These are phyloP conservation scores for Mortierella sp. DNA, from an alignment of 371 early-diverging fungal species.

Conservation along the genomic window DNA sequence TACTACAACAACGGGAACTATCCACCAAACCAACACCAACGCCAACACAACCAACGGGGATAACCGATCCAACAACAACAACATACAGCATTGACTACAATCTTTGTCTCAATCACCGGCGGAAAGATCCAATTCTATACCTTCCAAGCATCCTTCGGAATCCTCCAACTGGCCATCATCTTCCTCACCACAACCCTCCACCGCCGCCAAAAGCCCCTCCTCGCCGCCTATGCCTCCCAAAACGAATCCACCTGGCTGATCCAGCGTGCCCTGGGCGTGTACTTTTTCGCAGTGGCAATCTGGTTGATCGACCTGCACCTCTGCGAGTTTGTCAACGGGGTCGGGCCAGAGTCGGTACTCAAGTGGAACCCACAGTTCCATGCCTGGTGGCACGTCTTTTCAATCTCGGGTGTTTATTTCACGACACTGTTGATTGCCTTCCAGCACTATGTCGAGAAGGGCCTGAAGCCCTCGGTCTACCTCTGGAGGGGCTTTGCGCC, in stretches of 20 bases:
- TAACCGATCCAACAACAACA: not conserved
- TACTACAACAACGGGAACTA: not conserved
- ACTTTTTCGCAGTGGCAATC: conserved; percentile 40
- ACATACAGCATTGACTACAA: conserved; percentile 30
- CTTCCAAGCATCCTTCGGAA: conserved; percentile 52
- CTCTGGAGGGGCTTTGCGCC: conserved; percentile 49
- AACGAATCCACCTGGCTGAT: conserved; percentile 43
- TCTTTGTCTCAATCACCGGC: conserved; percentile 44
- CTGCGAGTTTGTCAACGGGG: conserved; percentile 53
- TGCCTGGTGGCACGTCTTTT: conserved; percentile 56
- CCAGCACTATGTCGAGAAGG: conserved; percentile 51
- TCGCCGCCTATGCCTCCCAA: conserved; percentile 1
- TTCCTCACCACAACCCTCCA: conserved; percentile 36
- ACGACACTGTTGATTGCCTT: conserved; percentile 41
- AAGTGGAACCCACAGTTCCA: conserved; percentile 55
- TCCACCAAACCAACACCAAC: not conserved
- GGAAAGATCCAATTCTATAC: conserved; percentile 52
- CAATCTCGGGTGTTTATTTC: conserved; percentile 47
- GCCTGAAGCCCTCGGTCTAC: conserved; percentile 34
- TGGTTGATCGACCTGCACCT: conserved; percentile 53
- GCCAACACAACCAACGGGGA: not conserved
- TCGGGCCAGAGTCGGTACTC: conserved; percentile 41
- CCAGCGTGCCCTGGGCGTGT: conserved; percentile 38
- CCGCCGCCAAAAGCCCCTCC: conserved; percentile 23
- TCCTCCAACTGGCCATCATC: conserved; percentile 48